Evolutionary conservation across 73 alveolate genomes (phyloP).

Genomic region (Diophrys sp.): DNA sequence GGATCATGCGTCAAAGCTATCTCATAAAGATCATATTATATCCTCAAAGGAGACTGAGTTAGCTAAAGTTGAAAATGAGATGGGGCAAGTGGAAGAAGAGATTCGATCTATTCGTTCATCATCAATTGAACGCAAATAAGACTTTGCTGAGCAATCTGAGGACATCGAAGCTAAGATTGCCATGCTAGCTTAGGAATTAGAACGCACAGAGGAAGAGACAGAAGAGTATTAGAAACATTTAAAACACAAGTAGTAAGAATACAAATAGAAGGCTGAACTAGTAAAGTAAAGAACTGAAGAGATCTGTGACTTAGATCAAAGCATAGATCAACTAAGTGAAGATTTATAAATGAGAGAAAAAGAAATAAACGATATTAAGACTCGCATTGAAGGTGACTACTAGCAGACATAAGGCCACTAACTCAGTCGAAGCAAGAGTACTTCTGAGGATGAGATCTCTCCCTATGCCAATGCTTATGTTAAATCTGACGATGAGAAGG

Average conservation of each 20-base stretch:
- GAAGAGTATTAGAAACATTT: too few species aligned
- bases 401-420: not conserved
- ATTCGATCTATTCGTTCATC: not conserved
- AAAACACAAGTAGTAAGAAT: not conserved
- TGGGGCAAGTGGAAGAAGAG: not conserved
- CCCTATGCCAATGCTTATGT: not conserved
- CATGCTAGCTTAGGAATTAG: not conserved
- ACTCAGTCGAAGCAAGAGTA: not conserved
- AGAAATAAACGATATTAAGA: not conserved
- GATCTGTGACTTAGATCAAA: not conserved
- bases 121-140: not conserved
- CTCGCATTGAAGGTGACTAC: not conserved
- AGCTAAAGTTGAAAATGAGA: not conserved
- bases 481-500: not conserved
- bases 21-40: not conserved
- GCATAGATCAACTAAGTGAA: not conserved
- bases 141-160: not conserved
- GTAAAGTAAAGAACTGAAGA: not conserved
- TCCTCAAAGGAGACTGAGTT: not conserved
- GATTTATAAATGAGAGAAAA: not conserved
- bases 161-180: not conserved
- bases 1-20: not conserved
- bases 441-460: not conserved
- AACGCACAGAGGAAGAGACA: not conserved
- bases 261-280: not conserved